These are phyloP conservation scores for Sporothrix sp. DNA, from an alignment of 2,329 filamentous ascomycete species.

Conservation along the genomic window DNA sequence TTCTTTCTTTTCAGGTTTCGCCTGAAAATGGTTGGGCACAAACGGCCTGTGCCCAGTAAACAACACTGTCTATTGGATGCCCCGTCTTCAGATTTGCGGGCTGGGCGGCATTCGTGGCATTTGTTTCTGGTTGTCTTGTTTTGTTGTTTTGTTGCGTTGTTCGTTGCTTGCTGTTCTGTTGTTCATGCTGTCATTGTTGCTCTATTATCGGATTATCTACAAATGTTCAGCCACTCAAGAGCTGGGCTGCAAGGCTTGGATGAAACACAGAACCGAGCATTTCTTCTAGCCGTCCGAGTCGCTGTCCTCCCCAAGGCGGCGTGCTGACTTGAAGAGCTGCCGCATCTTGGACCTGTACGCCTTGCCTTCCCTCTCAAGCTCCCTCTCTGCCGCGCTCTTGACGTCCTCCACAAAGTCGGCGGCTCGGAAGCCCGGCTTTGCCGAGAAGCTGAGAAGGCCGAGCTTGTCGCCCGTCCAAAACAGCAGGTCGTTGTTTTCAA, in stretches of 20 bases:
- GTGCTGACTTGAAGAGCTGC: constrained; percentile 64
- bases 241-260: too few species aligned
- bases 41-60: not conserved
- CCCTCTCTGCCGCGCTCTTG: constrained; percentile 36
- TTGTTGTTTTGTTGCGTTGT: too few species aligned
- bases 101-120: not conserved
- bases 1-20: too few species aligned
- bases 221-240: too few species aligned
- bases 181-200: too few species aligned
- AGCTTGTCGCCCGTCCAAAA: constrained; percentile 84
- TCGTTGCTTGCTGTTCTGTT: too few species aligned
- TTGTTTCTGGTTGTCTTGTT: too few species aligned
- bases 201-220: too few species aligned
- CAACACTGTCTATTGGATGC: constrained; percentile 2
- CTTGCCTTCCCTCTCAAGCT: constrained; percentile 45
- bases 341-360: constrained; percentile 64
- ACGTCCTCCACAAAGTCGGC: constrained; percentile 42
- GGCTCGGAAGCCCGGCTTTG: constrained; percentile 36
- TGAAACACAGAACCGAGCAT: too few species aligned
- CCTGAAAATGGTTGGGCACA: not conserved
- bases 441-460: constrained; percentile 59
- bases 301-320: constrained; percentile 36
- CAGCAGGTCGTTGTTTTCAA: constrained; percentile 58
- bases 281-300: constrained; percentile 2
- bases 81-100: not conserved